phyloP scores from a whole-genome alignment of 495 filamentous ascomycete species.

The Penicillium odoratum region DNA sequence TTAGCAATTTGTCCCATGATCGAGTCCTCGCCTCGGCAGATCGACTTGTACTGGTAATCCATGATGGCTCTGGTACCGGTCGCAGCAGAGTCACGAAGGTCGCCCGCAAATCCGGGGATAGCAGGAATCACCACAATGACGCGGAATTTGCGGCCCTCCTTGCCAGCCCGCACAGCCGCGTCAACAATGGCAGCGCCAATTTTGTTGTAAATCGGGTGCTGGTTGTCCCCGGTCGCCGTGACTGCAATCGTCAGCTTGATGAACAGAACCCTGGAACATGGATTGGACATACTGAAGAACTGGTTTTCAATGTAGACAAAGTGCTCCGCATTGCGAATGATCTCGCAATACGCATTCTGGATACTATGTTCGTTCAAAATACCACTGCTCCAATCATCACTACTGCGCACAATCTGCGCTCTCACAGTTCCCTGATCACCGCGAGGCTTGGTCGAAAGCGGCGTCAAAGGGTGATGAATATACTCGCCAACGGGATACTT shows the following conservation, averaged over 20 bases:
- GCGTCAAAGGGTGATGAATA: conserved; percentile 72
- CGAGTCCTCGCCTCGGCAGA: conserved; percentile 84
- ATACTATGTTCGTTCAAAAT: conserved; percentile 88
- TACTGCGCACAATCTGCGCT: conserved; percentile 84
- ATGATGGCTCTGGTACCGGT: conserved; percentile 91
- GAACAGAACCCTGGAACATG: not conserved
- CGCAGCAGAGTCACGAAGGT: conserved; percentile 78
- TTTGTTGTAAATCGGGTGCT: conserved; percentile 81
- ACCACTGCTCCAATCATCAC: conserved; percentile 92
- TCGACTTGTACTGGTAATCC: conserved; percentile 98
- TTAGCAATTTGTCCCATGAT: conserved; percentile 78
- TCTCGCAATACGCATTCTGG: conserved; percentile 84
- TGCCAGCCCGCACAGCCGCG: conserved; percentile 75
- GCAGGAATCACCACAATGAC: conserved; percentile 88
- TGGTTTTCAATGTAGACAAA: conserved; percentile 98
- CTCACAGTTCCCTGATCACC: conserved; percentile 69
- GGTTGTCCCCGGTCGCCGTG: conserved; percentile 86
- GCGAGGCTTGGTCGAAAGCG: conserved; percentile 53
- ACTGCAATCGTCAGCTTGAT: conserved; percentile 42
- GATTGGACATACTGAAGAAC: conserved; percentile 69
- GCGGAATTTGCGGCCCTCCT: conserved; percentile 85
- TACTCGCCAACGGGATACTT: conserved; percentile 86
- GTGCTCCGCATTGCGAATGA: conserved; percentile 82
- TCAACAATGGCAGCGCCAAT: conserved; percentile 89
- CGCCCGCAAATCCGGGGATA: conserved; percentile 91